These are phyloP conservation scores for Pseudocercospora fijiensis DNA, from an alignment of 2,329 filamentous ascomycete genomes.

Conservation along the genomic window DNA sequence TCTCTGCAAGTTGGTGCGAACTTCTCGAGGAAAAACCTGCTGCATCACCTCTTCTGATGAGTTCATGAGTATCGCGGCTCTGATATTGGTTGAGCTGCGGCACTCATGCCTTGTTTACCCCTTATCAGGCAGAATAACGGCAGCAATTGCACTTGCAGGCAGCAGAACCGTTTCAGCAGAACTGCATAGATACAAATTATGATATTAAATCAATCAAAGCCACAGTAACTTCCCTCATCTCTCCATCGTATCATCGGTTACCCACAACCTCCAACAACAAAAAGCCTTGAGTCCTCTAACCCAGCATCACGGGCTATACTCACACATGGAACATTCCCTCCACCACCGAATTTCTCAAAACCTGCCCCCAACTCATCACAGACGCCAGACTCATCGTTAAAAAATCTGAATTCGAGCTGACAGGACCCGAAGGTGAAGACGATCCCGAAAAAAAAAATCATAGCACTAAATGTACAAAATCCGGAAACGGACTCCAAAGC, in stretches of 20 bases:
- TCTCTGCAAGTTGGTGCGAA: background rate
- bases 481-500: no score
- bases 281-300: no score
- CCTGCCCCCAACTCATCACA: background rate
- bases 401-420: background rate
- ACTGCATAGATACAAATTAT: background rate
- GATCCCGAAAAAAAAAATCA: background rate
- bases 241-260: background rate
- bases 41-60: background rate
- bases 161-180: background rate
- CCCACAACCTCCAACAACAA: no score
- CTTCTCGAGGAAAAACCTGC: no score
- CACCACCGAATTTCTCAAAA: background rate
- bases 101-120: no score
- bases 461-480: background rate
- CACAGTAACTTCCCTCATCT: background rate
- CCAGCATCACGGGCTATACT: background rate
- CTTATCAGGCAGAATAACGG: background rate
- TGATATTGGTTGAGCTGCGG: no score
- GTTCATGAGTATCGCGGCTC: background rate
- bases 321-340: background rate
- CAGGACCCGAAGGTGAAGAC: background rate
- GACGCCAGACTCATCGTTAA: background rate
- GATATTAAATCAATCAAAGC: background rate
- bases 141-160: background rate